Conservation (phyloP, 2,329 filamentous ascomycete species). For the Aspergillus cejpii region DNA sequence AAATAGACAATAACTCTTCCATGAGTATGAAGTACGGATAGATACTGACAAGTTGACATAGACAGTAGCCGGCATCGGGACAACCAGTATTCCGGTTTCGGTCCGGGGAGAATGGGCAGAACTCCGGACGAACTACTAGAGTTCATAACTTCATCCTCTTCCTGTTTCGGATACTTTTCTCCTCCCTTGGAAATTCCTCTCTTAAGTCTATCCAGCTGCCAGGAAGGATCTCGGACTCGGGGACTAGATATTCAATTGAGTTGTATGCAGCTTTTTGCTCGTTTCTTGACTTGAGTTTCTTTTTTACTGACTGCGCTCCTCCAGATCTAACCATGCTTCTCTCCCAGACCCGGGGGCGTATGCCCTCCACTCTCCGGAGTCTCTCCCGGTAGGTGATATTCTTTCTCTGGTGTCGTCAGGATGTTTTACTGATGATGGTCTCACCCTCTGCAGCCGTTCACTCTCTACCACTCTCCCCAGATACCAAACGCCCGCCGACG, state of each 20-base stretch:
- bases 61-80: slow-evolving; percentile 5
- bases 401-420: slow-evolving; percentile 3
- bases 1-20: too few relatives aligned
- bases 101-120: slow-evolving; percentile 6
- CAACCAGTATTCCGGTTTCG: slow-evolving; percentile 17
- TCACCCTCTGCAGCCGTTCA: slow-evolving; percentile 23
- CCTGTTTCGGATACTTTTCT: slow-evolving; percentile 4
- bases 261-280: background rate
- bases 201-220: background rate
- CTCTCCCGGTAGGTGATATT: slow-evolving; percentile 16
- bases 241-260: background rate
- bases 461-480: slow-evolving; percentile 44
- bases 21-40: too few relatives aligned
- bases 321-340: slow-evolving; percentile 6
- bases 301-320: background rate
- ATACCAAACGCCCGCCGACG: slow-evolving; percentile 34
- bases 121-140: slow-evolving; percentile 2
- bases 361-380: slow-evolving; percentile 24
- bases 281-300: background rate
- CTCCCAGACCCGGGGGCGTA: slow-evolving; percentile 21
- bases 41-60: too few relatives aligned
- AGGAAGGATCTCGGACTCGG: background rate
- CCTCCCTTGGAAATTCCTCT: background rate
- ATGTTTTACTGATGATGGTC: background rate
- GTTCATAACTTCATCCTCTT: too few relatives aligned